Evolutionary conservation across 2,329 filamentous ascomycete species (phyloP), one percentile per base, ranked within the genome.

Genomic region (Cladosporium oxysporum): DNA sequence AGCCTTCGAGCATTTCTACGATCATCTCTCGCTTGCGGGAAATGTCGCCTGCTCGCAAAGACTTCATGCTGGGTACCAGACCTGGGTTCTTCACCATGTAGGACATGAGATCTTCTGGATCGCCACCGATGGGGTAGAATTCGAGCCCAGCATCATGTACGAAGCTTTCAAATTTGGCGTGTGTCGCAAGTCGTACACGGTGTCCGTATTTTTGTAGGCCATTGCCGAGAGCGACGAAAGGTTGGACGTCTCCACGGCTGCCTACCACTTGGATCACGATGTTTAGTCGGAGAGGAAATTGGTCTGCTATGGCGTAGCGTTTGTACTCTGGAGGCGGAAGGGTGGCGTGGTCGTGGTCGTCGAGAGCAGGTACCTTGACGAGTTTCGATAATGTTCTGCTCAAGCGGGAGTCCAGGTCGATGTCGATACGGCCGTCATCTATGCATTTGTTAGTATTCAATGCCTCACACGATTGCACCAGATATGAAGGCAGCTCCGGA

Each of bases 1-100:
- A 93, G 0, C 91, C 91, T 67, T 91, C 84, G 72, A 94, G 92
- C 89, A 94, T 94, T 68, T 90, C 88, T 2, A 86, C 90, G 89
- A 94, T 93, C 58, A 87, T 85, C 5, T 85, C 83, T 47, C 91
- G 82, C 33, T 90, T 82, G 28, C 83, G 82, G 0, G 88, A 86
- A 66, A 94, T 88, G 70, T 94, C 91, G 3, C 91, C 91, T 1
- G 88, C 85, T 68, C 87, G 88, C 64, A 94, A 85, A 0, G 89
- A 90, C 68, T 91, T 87, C 28, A 93, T 79, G 1, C 85, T 90
- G 0, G 91, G 91, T 2, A 95, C 90, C 76, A 94, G 83, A 4
- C 91, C 90, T 0, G 83, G 90, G 72, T 94, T 93, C 79, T 92
- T 92, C 37, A 93, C 90, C 91, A 95, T 94, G 76, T 93, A 94